A percentile compares a stretch with the other conserved stretches of the same genome.
These are phyloP conservation scores for Ogataea degrootiae DNA, from an alignment of 805 yeast genomes.

Conservation along the genomic window DNA sequence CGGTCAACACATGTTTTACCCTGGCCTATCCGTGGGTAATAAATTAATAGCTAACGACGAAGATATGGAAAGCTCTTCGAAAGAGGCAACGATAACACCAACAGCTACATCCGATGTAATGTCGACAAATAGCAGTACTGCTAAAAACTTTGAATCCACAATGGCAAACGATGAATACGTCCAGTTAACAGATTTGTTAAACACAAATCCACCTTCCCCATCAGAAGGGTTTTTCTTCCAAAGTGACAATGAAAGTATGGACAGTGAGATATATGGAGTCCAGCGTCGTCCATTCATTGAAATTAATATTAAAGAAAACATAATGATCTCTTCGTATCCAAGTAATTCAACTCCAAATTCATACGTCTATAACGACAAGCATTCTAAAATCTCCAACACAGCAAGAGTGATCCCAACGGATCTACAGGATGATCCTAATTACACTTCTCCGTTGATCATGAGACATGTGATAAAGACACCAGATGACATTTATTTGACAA, in stretches of 20 bases:
- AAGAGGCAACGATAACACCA: conserved; percentile 15
- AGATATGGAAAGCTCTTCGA: conserved; percentile 2
- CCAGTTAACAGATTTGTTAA: conserved; percentile 36
- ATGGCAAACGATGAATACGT: conserved; percentile 39
- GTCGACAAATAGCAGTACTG: conserved; percentile 13
- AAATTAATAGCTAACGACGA: background rate
- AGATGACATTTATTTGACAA: conserved; percentile 43
- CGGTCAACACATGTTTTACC: conserved; percentile 13
- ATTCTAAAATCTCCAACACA: conserved; percentile 48
- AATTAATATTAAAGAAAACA: conserved; percentile 22
- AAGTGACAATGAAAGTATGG: conserved; percentile 19
- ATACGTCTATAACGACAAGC: conserved; percentile 46
- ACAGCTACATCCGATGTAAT: conserved; percentile 13
- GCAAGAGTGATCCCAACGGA: conserved; percentile 38
- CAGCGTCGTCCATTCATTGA: conserved; percentile 26
- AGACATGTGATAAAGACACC: conserved; percentile 52
- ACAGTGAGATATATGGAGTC: conserved; percentile 7
- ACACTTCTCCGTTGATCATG: conserved; percentile 53
- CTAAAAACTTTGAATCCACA: conserved; percentile 26
- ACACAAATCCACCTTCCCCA: conserved; percentile 32
- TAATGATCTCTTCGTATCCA: conserved; percentile 30
- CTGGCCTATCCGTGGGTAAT: background rate
- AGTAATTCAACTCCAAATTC: conserved; percentile 35
- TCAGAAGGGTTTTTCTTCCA: conserved; percentile 21
- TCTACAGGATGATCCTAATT: conserved; percentile 36